These are phyloP conservation scores for Curvularia sp. DNA, from an alignment of 2,329 filamentous ascomycete species.

Conservation along the genomic window DNA sequence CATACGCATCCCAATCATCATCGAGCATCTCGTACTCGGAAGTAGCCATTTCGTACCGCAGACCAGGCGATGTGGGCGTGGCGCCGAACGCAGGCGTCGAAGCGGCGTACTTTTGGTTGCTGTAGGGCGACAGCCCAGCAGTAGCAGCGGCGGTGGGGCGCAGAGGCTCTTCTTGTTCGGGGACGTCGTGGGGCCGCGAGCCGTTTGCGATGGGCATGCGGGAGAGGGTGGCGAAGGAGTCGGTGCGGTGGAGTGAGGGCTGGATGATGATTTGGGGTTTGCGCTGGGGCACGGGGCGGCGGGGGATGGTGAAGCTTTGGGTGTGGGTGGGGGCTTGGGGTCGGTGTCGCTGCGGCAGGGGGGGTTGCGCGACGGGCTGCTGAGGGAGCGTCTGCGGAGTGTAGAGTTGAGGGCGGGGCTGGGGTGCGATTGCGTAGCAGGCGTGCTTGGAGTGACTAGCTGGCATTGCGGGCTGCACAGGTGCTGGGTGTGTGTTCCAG, in stretches of 20 bases:
- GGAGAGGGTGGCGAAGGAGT: conserved; percentile 45
- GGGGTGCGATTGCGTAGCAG: conserved; percentile 27
- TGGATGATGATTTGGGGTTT: conserved; percentile 39
- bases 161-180: conserved; percentile 7
- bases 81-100: conserved; percentile 40
- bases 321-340: conserved; percentile 27
- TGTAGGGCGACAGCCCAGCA: conserved; percentile 26
- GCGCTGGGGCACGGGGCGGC: conserved; percentile 36
- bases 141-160: conserved; percentile 24
- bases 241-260: conserved; percentile 40
- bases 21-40: conserved; percentile 18
- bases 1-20: conserved; percentile 42
- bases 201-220: conserved; percentile 48
- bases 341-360: conserved; percentile 23
- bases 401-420: conserved; percentile 9
- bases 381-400: conserved; percentile 12
- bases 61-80: conserved; percentile 29
- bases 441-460: conserved; percentile 35
- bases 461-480: conserved; percentile 20
- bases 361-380: conserved; percentile 23
- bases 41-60: conserved; percentile 24
- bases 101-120: conserved; percentile 37
- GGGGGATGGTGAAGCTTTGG: conserved; percentile 39
- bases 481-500: conserved; percentile 10
- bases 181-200: conserved; percentile 28